Conservation (phyloP, 83 land plant species). For the Thuja plicata region DNA sequence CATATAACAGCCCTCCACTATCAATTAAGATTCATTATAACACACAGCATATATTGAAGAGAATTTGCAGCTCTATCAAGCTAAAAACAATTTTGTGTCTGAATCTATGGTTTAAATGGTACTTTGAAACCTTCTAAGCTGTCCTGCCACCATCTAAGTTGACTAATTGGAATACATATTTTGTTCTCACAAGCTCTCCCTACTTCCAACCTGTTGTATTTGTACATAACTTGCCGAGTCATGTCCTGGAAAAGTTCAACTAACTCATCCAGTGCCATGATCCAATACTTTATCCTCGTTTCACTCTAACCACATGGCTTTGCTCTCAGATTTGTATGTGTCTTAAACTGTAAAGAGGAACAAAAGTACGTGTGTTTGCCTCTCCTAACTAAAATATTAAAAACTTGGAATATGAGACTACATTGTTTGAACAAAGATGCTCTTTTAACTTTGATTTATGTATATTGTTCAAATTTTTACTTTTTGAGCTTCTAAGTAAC, state of each 20-base stretch:
- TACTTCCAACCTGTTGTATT: background rate
- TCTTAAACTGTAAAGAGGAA: background rate
- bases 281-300: background rate
- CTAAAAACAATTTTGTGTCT: background rate
- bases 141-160: background rate
- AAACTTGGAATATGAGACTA: background rate
- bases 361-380: background rate
- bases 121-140: background rate
- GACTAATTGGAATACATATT: background rate
- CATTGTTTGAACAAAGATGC: background rate
- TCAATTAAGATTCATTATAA: background rate
- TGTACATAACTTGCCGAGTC: background rate
- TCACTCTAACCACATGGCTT: background rate
- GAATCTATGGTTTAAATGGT: background rate
- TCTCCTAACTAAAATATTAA: background rate
- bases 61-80: background rate
- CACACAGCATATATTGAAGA: background rate
- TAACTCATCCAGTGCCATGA: background rate
- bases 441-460: background rate
- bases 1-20: background rate
- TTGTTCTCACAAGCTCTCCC: background rate
- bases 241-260: background rate
- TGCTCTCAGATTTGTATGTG: background rate
- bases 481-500: background rate
- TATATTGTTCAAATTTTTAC: background rate